Evolutionary conservation across 129 eudicot genomes (phyloP), one percentile per base, ranked within the genome.

Genomic region (Flaveria bidentis): DNA sequence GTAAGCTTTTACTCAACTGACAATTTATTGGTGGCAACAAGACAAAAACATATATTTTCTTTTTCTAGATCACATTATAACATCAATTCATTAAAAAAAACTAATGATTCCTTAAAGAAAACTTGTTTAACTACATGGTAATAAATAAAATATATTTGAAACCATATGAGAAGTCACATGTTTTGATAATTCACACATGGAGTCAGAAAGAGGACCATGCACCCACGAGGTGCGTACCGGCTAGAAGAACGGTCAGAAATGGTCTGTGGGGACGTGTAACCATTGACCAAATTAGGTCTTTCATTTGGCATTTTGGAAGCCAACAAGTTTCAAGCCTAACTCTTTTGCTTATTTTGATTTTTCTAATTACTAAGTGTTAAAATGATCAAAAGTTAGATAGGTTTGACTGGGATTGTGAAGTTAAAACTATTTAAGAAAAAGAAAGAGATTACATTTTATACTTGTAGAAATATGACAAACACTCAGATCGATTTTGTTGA

Each of bases 221-320:
- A 66, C 50, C 71, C 71, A 66, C 50, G 71, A 66, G 71, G 50
- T 64, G 50, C 28, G 26, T 66, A 66, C 71, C 71, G 71, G 51
- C 71, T 66, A 66, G 8, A 16, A 66, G 18, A 66, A 66, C 28
- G 71, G 51, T 41, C 50, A 66, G 71, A 3, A 7, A 41, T 41
- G 51, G 71, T 66, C 2, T 39, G 71, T 65, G 50, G 71, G 71
- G 71, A 63, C 71, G 15, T 64, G 15, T 64, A 66, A 9, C 70
- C 16, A 15, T 28, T 36, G 41, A 36, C 41, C 41, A 36, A 36
- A 36, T 13, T 28, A 28, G 4, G 67, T 53, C 17, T 22, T 57
- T 9, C 9, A 57, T 57, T 57, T 57, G 33, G 30, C 23, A 57
- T 22, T 57, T 57, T 57, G 64, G 64, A 57, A 22, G 9, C 64